Evolutionary conservation across 768 basidiomycete species (phyloP).

Genomic region (Mrakia hoshinonis): DNA sequence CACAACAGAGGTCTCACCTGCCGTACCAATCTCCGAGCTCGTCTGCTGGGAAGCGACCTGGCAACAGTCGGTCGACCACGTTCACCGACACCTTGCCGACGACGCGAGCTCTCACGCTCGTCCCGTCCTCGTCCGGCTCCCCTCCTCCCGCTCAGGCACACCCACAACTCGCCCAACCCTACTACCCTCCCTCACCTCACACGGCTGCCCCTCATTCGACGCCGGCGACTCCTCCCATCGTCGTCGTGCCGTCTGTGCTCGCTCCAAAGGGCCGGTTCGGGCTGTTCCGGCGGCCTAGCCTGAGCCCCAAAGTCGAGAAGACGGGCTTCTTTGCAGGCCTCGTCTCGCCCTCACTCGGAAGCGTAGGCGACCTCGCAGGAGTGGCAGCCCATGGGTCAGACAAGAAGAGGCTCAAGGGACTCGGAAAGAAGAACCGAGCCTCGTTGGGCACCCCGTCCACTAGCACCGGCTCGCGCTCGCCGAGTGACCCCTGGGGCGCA

Average conservation of each 20-base stretch:
- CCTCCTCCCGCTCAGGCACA: background rate
- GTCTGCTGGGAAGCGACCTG: background rate
- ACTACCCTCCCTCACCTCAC: conserved; percentile 8
- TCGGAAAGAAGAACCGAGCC: background rate
- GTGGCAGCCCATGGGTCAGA: background rate
- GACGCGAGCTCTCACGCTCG: conserved; percentile 4
- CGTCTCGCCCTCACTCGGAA: background rate
- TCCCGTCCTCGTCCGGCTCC: background rate
- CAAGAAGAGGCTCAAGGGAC: background rate
- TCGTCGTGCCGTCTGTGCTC: background rate
- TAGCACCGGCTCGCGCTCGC: background rate
- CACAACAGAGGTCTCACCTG: background rate
- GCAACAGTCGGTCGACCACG: background rate
- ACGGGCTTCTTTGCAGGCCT: background rate
- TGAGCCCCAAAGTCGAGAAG: conserved; percentile 6
- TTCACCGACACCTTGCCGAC: background rate
- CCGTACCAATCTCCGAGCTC: background rate
- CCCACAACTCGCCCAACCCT: background rate
- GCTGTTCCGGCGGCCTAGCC: background rate
- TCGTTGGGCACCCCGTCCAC: background rate
- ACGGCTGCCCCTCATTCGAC: background rate
- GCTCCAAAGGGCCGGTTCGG: background rate
- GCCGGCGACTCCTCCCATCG: background rate
- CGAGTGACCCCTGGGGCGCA: background rate
- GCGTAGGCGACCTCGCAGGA: too few relatives aligned